phyloP scores from a whole-genome alignment of 1,139 yeast genomes.

The Debaryomycetaceae sp. region DNA sequence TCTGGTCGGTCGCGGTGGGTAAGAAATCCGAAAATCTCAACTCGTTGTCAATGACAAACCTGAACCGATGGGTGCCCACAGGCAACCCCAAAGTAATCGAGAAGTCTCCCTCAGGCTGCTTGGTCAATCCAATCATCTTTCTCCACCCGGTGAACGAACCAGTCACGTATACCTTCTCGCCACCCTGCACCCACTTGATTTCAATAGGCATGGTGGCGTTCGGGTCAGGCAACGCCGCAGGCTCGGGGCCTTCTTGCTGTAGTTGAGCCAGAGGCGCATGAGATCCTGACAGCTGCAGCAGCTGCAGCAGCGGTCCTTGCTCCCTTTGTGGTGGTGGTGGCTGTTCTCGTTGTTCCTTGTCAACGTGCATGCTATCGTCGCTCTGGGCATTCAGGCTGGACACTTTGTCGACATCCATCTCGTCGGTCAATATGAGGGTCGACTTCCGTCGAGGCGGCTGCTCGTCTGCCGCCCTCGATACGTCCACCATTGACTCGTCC shows the following conservation, averaged over 20 bases:
- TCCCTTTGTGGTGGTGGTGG: conserved; percentile 13
- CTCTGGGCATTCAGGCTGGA: neutral
- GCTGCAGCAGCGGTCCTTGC: conserved; percentile 9
- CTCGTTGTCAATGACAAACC: conserved; percentile 47
- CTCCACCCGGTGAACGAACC: conserved; percentile 51
- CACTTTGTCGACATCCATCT: conserved; percentile 17
- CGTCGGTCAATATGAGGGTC: conserved; percentile 37
- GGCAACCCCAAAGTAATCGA: conserved; percentile 43
- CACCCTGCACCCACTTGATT: conserved; percentile 92
- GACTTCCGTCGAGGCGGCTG: conserved; percentile 37
- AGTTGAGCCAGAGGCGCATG: conserved; percentile 3
- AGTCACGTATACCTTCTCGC: conserved; percentile 67
- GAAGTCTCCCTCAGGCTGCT: conserved; percentile 40
- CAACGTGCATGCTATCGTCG: conserved; percentile 8
- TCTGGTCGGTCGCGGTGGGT: conserved; percentile 49
- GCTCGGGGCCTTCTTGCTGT: conserved; percentile 5
- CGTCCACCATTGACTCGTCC: conserved; percentile 42
- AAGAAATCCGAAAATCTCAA: conserved; percentile 42
- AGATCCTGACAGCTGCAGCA: neutral
- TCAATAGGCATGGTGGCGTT: conserved; percentile 62
- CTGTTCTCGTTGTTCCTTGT: conserved; percentile 12
- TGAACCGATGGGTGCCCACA: conserved; percentile 44
- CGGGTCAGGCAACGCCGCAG: conserved; percentile 18
- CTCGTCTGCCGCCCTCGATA: conserved; percentile 2
- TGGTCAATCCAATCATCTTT: conserved; percentile 48